phyloP scores from a whole-genome alignment of 2,329 filamentous ascomycete genomes.

The Didymella keratinophila region DNA sequence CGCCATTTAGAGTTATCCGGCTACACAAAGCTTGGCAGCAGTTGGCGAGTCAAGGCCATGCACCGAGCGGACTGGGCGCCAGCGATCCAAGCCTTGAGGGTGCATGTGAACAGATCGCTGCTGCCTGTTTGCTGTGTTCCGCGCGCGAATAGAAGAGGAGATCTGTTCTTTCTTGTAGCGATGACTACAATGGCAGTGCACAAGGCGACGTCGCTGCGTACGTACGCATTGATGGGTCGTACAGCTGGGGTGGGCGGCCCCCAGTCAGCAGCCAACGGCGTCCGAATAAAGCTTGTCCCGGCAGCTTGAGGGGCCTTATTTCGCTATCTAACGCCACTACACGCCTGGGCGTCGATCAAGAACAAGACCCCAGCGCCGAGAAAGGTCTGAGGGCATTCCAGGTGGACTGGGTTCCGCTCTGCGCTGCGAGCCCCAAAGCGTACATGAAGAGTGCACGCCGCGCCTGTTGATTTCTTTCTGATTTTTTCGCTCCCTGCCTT shows the following conservation, averaged over 20 bases:
- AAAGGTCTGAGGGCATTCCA: constrained; percentile 40
- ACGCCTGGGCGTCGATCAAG: constrained; percentile 48
- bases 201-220: constrained; percentile 15
- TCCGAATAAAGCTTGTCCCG: constrained; percentile 51
- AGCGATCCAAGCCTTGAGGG: constrained; percentile 20
- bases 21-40: constrained; percentile 38
- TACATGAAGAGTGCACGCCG: constrained; percentile 40
- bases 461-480: constrained; percentile 26
- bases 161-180: not conserved
- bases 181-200: not conserved
- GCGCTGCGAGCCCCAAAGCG: constrained; percentile 19
- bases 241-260: constrained; percentile 28
- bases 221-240: constrained; percentile 20
- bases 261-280: constrained; percentile 42
- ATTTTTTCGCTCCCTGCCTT: constrained; percentile 22
- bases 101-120: constrained; percentile 19
- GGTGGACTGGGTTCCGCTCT: constrained; percentile 17
- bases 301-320: constrained; percentile 46
- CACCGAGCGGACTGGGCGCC: constrained; percentile 34
- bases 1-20: constrained; percentile 34
- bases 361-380: constrained; percentile 40
- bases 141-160: not conserved
- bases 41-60: constrained; percentile 9
- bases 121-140: constrained; percentile 1
- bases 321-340: constrained; percentile 48